Percentiles rank a stretch among this genome's conserved stretches.
These are phyloP conservation scores for Naematelia aurantialba DNA, from an alignment of 768 basidiomycete genomes.

Conservation along the genomic window DNA sequence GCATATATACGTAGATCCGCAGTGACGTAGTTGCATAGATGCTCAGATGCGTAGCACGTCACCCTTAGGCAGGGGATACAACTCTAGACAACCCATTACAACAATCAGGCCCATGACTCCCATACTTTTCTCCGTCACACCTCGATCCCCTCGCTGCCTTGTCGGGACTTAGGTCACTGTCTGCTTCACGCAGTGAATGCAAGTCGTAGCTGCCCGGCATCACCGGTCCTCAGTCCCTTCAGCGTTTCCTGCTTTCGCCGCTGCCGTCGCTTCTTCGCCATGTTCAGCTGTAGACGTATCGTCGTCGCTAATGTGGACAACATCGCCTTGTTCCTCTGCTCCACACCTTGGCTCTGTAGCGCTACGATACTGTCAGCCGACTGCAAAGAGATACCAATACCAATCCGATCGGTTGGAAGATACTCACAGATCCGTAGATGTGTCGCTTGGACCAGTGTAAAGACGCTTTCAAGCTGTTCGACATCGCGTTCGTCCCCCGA, in stretches of 20 bases:
- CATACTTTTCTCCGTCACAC: too few relatives aligned
- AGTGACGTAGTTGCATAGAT: too few relatives aligned
- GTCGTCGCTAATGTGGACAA: constrained; percentile 18
- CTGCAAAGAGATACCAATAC: too few relatives aligned
- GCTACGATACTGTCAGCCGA: neutral
- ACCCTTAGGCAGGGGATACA: too few relatives aligned
- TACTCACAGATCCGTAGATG: constrained; percentile 8
- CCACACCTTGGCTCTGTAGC: constrained; percentile 10
- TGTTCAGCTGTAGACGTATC: constrained; percentile 8
- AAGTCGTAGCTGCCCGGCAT: constrained; percentile 23
- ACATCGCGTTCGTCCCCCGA: neutral
- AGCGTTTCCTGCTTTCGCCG: constrained; percentile 7
- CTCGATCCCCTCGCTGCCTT: too few relatives aligned
- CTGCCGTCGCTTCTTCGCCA: constrained; percentile 10
- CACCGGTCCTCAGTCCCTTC: constrained; percentile 21
- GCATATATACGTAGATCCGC: too few relatives aligned
- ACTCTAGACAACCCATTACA: too few relatives aligned
- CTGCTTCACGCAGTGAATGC: constrained; percentile 6
- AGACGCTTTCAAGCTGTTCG: constrained; percentile 1
- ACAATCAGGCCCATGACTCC: too few relatives aligned
- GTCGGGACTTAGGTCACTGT: too few relatives aligned
- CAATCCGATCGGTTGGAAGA: too few relatives aligned
- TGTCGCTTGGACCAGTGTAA: neutral
- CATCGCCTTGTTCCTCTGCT: constrained; percentile 21
- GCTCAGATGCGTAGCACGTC: too few relatives aligned